A percentile compares a stretch with the other conserved stretches of the same genome.
Conservation (phyloP, 208 protist genomes). For the Acanthamoeba culbertsoni region DNA sequence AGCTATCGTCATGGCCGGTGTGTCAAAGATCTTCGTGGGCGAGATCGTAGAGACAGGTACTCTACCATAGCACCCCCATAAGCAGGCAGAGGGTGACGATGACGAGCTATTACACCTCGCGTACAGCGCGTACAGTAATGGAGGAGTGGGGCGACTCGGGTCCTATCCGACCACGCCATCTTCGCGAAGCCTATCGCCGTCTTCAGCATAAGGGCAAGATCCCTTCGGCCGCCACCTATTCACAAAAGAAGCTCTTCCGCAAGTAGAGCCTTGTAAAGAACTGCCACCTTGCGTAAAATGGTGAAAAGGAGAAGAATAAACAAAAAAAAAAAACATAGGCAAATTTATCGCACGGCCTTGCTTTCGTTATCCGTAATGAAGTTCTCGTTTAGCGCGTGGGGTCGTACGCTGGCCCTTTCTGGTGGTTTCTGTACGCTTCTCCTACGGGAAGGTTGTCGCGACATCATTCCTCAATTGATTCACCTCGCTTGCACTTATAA, state of each 20-base stretch:
- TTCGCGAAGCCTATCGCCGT: slow-evolving; percentile 71
- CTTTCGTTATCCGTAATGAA: background rate
- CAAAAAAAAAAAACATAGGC: background rate
- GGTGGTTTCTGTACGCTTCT: background rate
- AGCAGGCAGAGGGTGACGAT: background rate
- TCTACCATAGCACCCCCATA: background rate
- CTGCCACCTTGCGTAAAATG: too few species aligned
- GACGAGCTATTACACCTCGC: background rate
- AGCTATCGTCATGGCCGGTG: slow-evolving; percentile 70
- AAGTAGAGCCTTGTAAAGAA: background rate
- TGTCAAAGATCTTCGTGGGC: slow-evolving; percentile 71
- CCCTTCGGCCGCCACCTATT: background rate
- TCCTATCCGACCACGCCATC: slow-evolving; percentile 68
- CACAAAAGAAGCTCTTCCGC: slow-evolving; percentile 7
- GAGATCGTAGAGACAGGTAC: slow-evolving; percentile 67
- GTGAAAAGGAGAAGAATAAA: background rate
- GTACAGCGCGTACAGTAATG: slow-evolving; percentile 66
- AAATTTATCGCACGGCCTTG: too few species aligned
- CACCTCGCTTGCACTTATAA: background rate
- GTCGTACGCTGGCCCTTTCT: background rate
- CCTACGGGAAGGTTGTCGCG: too few species aligned
- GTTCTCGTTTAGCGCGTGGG: slow-evolving; percentile 11
- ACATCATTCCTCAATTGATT: background rate
- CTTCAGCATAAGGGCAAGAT: slow-evolving; percentile 56
- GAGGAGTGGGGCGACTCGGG: slow-evolving; percentile 68